phyloP scores from a whole-genome alignment of 257 asterid species.

The Plantago ovata region DNA sequence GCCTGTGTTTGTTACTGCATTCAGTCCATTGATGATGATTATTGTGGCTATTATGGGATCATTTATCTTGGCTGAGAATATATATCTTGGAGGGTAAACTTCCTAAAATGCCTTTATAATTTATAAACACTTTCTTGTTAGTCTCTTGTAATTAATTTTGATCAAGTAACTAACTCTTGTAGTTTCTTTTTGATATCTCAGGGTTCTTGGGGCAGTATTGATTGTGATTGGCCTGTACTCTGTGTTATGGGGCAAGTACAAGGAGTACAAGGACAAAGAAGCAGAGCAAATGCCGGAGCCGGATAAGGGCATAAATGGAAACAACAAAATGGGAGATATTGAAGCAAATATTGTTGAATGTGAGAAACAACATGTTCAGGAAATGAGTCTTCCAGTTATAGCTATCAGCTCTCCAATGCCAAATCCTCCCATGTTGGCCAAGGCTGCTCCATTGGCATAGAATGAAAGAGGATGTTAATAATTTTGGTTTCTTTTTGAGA shows the following conservation, averaged over 20 bases:
- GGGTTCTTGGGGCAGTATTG: slow-evolving; percentile 52
- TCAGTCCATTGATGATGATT: slow-evolving; percentile 59
- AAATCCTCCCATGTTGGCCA: slow-evolving; percentile 54
- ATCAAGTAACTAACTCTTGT: no score
- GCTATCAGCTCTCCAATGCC: slow-evolving; percentile 44
- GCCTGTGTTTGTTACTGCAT: slow-evolving; percentile 63
- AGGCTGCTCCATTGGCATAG: slow-evolving; percentile 46
- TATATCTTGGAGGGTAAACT: slow-evolving; percentile 55
- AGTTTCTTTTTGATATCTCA: slow-evolving; percentile 14
- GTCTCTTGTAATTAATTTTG: neutral
- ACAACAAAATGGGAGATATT: slow-evolving; percentile 29
- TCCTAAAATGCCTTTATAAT: neutral
- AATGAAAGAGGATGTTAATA: slow-evolving; percentile 26
- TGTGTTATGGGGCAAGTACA: slow-evolving; percentile 58
- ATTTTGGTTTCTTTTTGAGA: slow-evolving; percentile 10
- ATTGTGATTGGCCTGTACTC: slow-evolving; percentile 49
- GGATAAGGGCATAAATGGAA: slow-evolving; percentile 19
- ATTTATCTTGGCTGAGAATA: slow-evolving; percentile 51
- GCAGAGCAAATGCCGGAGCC: slow-evolving; percentile 31
- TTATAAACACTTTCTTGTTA: neutral
- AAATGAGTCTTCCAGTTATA: slow-evolving; percentile 27
- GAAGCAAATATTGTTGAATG: slow-evolving; percentile 44
- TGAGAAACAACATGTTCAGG: slow-evolving; percentile 24
- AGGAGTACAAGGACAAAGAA: slow-evolving; percentile 39
- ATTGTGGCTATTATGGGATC: slow-evolving; percentile 59